A percentile compares a stretch with the other conserved stretches of the same genome.
Evolutionary conservation across 345 rosid species (phyloP).

Genomic region (Rhizophora apiculata): DNA sequence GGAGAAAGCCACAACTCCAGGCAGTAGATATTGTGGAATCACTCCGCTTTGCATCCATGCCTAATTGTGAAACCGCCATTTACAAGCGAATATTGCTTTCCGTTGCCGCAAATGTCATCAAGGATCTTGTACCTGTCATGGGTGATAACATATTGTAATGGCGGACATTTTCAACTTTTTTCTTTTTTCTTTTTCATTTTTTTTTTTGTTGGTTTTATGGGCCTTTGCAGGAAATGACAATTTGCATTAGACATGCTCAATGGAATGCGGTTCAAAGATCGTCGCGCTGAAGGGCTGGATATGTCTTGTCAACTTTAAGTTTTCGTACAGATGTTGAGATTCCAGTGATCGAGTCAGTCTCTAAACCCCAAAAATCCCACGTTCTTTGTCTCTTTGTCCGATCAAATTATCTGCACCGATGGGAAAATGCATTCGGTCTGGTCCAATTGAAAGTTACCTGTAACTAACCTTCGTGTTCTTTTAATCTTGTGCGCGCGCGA

Average conservation of each 20-base stretch:
- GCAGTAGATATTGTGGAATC: not conserved
- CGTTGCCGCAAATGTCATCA: not conserved
- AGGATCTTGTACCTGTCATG: slow-evolving; percentile 13
- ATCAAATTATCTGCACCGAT: not conserved
- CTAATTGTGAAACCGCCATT: not conserved
- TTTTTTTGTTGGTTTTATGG: slow-evolving; percentile 12
- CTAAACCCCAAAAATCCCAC: not conserved
- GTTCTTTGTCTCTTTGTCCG: not conserved
- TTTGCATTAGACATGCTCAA: not conserved
- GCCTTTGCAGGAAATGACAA: slow-evolving; percentile 18
- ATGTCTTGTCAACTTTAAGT: slow-evolving; percentile 35
- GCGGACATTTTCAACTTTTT: slow-evolving; percentile 33
- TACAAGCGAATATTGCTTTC: too few species aligned
- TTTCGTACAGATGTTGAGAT: slow-evolving; percentile 6
- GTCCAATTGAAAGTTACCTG: not conserved
- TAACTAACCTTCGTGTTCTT: too few species aligned
- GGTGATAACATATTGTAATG: slow-evolving; percentile 26
- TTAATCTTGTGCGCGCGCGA: too few species aligned
- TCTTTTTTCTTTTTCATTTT: not conserved
- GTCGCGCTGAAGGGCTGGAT: slow-evolving; percentile 19
- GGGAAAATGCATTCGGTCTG: not conserved
- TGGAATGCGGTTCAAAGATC: slow-evolving; percentile 1
- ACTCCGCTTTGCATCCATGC: slow-evolving; percentile 5
- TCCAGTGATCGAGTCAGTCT: slow-evolving; percentile 1
- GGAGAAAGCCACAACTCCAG: slow-evolving; percentile 12